Evolutionary conservation across 1,139 yeast genomes (phyloP), one percentile per base, ranked within the genome.

Genomic region (Hansenula sp.): DNA sequence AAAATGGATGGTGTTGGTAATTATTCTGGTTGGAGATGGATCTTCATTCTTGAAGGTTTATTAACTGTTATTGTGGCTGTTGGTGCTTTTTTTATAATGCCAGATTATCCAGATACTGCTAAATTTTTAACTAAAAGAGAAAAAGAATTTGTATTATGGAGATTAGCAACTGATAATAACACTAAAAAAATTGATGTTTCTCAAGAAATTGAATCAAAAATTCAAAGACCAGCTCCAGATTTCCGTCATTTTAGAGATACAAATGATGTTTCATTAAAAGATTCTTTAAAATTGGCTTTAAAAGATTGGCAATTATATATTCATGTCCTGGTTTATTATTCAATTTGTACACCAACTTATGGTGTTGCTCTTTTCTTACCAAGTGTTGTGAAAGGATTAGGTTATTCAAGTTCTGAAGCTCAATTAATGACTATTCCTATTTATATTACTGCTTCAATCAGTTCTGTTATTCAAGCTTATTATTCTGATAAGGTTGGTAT

Each of bases 41-140:
- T 79, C 44, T 77, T 77, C 53, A 66, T 77, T 38, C 59, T 79
- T 34, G 83, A 78, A 52, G 83, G 83, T 16, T 57, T 68, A 9
- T 59, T 70, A 24, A 76, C 83, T 12, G 66, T 70, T 35, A 72
- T 73, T 3, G 67, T 75, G 45, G 79, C 78, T 0, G 39, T 69
- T 12, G 45, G 68, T 20, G 67, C 77, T 24, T 75, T 61, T 51
- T 71, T 73, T 49, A 56, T 72, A 3, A 60, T 79, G 43, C 76
- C 77, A 26, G 79, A 75, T 51, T 67, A 62, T 57, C 79, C 79
- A 14, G 62, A 60, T 24, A 65, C 66, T 38, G 68, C 75, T 25
- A 64, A 68, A 41, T 76, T 76, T 58, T 64, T 78, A 44, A 68
- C 60, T 22, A 65, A 59, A 13, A 65, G 69, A 33, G 83, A 77